Base-by-base conservation (phyloP, 2,329 filamentous ascomycete genomes). In the Lecanosticta acicola region DNA sequence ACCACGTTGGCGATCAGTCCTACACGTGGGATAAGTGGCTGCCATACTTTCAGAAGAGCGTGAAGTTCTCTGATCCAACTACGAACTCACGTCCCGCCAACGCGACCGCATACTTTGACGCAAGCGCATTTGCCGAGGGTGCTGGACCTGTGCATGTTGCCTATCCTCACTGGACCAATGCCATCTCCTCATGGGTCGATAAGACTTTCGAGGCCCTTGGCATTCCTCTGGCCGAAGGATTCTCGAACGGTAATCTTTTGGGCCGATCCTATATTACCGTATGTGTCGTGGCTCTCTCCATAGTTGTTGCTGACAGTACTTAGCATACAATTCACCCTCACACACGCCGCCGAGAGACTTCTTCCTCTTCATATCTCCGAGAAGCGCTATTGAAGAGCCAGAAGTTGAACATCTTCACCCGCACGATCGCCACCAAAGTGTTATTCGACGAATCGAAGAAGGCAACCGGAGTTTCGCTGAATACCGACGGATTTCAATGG, bases 1-100 rank as follows among this genome's bases (percentile, higher is more conserved):
- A 68, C 20, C 43, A 58, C 19, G 64, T 68, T 4, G 61, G 53
- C 7, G 66, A 69, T 40, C 39, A 62, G 42, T 59, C 32, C 58
- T 63, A 43, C 56, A 54, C 50, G 5, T 68, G 56, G 45, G 54
- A 56, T 40, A 54, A 59, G 29, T 41, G 59, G 41, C 35, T 60
- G 49, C 50, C 56, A 36, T 51, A 47, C 39, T 53, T 55, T 54
- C 11, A 42, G 32, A 4, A 14, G 2, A 11, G 14, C 4, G n/a
- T 41, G 8, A 32, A 48, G 4, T 50, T 40, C 41, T 35, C 48
- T 8, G 9, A 13, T 1, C 33, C 48, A 11, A 40, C 41, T 16
- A 36, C 24, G 3, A 14, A 3, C 5, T 20, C 37, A 5, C 21
- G 44, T 20, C 34, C 43, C 3, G 18, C 40, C 9, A 48, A 47